Conservation (phyloP, 1,139 yeast genomes). For the Scheffersomyces lignicola region DNA sequence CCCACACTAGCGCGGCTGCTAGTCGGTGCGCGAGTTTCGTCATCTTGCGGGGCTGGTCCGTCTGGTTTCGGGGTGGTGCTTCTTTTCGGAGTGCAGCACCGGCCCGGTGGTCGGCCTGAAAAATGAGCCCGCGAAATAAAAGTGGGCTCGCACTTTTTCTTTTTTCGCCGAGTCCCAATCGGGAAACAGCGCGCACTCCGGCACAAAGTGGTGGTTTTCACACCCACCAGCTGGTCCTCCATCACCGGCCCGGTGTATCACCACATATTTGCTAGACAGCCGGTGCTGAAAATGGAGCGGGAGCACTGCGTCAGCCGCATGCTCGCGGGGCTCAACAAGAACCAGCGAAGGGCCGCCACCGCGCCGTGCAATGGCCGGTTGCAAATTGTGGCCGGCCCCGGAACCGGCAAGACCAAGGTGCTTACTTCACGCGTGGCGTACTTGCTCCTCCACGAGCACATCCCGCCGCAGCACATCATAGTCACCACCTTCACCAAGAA, state of each 20-base stretch:
- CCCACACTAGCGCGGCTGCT: neutral
- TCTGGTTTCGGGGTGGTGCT: neutral
- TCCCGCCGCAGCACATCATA: conserved; percentile 61
- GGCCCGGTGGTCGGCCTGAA: too few species aligned
- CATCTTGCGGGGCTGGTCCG: neutral
- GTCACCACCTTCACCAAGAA: conserved; percentile 91
- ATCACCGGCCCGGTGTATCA: neutral
- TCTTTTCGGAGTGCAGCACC: neutral
- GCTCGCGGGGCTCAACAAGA: conserved; percentile 44
- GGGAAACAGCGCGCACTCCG: too few species aligned
- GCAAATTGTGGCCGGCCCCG: conserved; percentile 91
- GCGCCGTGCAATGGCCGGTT: conserved; percentile 53
- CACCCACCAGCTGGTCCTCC: too few species aligned
- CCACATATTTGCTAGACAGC: neutral
- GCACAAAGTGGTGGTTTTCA: too few species aligned
- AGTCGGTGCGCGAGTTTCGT: too few species aligned
- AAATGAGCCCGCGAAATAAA: too few species aligned
- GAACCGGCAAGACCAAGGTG: conserved; percentile 84
- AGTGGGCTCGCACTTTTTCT: too few species aligned
- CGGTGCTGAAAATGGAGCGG: neutral
- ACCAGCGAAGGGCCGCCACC: conserved; percentile 63
- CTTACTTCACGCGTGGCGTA: conserved; percentile 77
- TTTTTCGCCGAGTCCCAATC: too few species aligned
- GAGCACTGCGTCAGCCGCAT: conserved; percentile 1
- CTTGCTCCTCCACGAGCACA: conserved; percentile 49